Conservation (phyloP, 2,329 filamentous ascomycete genomes). For the Diaporthe vaccinii region DNA sequence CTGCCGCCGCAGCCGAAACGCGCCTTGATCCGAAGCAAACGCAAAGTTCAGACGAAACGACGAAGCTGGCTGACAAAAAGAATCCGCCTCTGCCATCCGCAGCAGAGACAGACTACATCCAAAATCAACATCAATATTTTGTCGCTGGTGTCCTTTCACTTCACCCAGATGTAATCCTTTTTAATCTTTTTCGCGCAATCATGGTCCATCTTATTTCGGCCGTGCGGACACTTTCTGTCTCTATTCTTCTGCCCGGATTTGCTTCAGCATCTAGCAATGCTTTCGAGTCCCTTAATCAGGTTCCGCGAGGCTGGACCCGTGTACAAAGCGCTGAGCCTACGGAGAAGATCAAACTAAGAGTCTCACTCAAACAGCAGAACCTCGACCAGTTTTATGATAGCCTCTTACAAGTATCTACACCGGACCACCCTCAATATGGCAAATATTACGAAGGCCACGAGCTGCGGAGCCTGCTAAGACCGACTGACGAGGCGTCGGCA, state of each 20-base stretch:
- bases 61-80: background rate
- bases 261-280: background rate
- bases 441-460: conserved; percentile 34
- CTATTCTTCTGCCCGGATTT: background rate
- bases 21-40: conserved; percentile 5
- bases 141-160: background rate
- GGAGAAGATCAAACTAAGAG: conserved; percentile 10
- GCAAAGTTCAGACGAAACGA: conserved; percentile 3
- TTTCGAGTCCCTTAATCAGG: conserved; percentile 29
- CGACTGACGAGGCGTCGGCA: conserved; percentile 22
- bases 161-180: background rate
- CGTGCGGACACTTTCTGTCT: background rate
- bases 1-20: conserved; percentile 18
- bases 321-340: background rate
- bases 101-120: background rate
- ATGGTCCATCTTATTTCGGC: background rate
- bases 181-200: background rate
- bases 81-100: background rate
- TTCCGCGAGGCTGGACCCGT: conserved; percentile 30
- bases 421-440: conserved; percentile 29
- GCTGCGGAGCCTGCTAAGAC: conserved; percentile 23
- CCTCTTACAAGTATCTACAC: conserved; percentile 19
- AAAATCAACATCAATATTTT: background rate
- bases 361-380: conserved; percentile 36
- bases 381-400: conserved; percentile 30